phyloP scores from a whole-genome alignment of 345 rosid genomes.

The Eucalyptus lansdowneana region DNA sequence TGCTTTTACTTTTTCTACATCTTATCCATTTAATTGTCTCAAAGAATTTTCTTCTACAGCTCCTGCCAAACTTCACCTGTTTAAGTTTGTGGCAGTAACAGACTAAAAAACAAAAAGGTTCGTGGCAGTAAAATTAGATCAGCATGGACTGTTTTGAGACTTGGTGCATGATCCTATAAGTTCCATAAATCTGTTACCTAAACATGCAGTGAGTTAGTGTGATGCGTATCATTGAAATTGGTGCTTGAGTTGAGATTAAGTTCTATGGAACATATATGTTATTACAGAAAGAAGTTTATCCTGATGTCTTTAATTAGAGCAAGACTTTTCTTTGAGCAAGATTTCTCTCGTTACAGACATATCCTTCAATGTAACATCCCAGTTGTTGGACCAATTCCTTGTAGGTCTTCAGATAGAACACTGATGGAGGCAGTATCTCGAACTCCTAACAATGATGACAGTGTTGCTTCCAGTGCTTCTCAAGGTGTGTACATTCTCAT shows the following conservation, averaged over 20 bases:
- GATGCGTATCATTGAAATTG: not conserved
- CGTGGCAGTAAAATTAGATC: not conserved
- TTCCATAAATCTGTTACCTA: not conserved
- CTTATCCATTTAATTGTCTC: not conserved
- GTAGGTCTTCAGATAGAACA: conserved; percentile 9
- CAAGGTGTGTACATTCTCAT: conserved; percentile 20
- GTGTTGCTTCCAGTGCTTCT: conserved; percentile 13
- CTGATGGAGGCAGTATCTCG: conserved; percentile 1
- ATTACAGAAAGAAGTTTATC: not conserved
- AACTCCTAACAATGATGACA: conserved; percentile 8
- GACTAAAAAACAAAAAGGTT: not conserved
- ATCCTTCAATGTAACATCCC: not conserved
- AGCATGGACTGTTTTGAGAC: not conserved
- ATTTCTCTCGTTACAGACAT: not conserved
- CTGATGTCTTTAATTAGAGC: not conserved
- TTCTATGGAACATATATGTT: not conserved
- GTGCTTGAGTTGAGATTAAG: not conserved
- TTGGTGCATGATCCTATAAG: not conserved
- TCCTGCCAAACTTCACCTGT: not conserved
- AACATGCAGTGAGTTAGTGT: not conserved
- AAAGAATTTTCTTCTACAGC: not conserved
- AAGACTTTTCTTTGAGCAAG: not conserved
- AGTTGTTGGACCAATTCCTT: not conserved
- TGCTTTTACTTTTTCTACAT: not conserved
- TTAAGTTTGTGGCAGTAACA: not conserved